These are phyloP conservation scores for Parsonsia alboflavescens DNA, from an alignment of 257 asterid genomes.

Conservation along the genomic window DNA sequence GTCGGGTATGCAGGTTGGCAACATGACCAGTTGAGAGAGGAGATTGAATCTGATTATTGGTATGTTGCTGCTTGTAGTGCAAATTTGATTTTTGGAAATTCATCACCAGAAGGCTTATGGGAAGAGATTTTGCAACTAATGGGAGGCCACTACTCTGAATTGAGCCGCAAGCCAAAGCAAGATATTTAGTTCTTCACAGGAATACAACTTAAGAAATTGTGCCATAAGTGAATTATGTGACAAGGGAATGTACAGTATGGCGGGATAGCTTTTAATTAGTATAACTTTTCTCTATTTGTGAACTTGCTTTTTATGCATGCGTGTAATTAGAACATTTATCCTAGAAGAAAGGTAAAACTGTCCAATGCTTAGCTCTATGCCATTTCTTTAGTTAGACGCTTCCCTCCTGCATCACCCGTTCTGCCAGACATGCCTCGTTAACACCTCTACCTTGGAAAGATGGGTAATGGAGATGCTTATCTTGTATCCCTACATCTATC, in stretches of 20 bases:
- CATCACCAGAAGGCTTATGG: constrained; percentile 71
- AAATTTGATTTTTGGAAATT: constrained; percentile 49
- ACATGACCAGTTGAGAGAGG: constrained; percentile 73
- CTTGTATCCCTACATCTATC: neutral
- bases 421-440: neutral
- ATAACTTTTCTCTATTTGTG: neutral
- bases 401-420: too few relatives aligned
- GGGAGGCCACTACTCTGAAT: constrained; percentile 92
- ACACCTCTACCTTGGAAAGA: neutral
- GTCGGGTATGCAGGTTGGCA: constrained; percentile 97
- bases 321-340: constrained; percentile 13
- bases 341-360: neutral
- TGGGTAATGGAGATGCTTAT: neutral
- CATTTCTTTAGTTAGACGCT: neutral
- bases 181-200: constrained; percentile 40
- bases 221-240: neutral
- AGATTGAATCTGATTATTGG: constrained; percentile 81
- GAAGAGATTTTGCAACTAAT: constrained; percentile 82
- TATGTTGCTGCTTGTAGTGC: constrained; percentile 85
- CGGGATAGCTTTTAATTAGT: neutral
- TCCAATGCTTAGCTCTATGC: neutral
- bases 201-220: neutral
- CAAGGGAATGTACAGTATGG: constrained; percentile 22
- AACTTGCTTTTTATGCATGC: constrained; percentile 8
- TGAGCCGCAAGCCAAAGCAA: constrained; percentile 95